Percentiles rank a stretch among this genome's conserved stretches.
phyloP scores from a whole-genome alignment of 768 basidiomycete genomes.

The Suillus subalutaceus region DNA sequence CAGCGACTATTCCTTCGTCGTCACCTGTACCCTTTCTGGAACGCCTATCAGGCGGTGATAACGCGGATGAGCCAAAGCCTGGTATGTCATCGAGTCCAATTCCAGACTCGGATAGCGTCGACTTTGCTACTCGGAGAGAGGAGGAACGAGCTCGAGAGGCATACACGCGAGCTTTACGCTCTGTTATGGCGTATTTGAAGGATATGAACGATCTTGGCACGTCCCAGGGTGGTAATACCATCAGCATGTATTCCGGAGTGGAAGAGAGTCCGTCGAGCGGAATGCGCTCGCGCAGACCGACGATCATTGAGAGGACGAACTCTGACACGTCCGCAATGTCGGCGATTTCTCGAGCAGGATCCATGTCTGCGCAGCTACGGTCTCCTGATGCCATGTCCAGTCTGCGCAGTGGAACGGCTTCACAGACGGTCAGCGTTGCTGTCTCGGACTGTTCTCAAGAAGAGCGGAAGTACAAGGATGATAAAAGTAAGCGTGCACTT shows the following conservation, averaged over 20 bases:
- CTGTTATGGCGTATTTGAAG: slow-evolving; percentile 93
- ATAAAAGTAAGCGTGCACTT: slow-evolving; percentile 80
- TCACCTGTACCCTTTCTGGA: slow-evolving; percentile 64
- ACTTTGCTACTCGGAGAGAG: slow-evolving; percentile 56
- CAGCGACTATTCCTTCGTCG: slow-evolving; percentile 62
- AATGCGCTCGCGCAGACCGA: slow-evolving; percentile 66
- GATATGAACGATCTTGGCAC: slow-evolving; percentile 92
- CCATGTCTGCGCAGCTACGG: slow-evolving; percentile 60
- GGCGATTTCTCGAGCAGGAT: slow-evolving; percentile 47
- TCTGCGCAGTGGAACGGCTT: slow-evolving; percentile 58
- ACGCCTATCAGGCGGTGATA: slow-evolving; percentile 45
- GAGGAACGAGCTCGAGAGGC: slow-evolving; percentile 73
- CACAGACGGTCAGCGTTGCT: slow-evolving; percentile 73
- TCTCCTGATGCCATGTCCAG: slow-evolving; percentile 65
- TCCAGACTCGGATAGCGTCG: slow-evolving; percentile 44
- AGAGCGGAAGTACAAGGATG: slow-evolving; percentile 90
- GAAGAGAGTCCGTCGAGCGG: slow-evolving; percentile 43
- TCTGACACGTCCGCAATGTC: slow-evolving; percentile 46
- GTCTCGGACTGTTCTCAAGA: slow-evolving; percentile 75
- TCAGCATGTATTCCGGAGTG: slow-evolving; percentile 61
- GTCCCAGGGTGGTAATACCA: slow-evolving; percentile 53
- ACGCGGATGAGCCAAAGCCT: slow-evolving; percentile 29
- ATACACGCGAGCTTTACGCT: slow-evolving; percentile 80
- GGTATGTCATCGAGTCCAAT: slow-evolving; percentile 47
- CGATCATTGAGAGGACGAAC: slow-evolving; percentile 53